Percentiles rank a stretch among this genome's conserved stretches.
These are phyloP conservation scores for Ascochyta koolunga DNA, from an alignment of 2,329 filamentous ascomycete genomes.

Conservation along the genomic window DNA sequence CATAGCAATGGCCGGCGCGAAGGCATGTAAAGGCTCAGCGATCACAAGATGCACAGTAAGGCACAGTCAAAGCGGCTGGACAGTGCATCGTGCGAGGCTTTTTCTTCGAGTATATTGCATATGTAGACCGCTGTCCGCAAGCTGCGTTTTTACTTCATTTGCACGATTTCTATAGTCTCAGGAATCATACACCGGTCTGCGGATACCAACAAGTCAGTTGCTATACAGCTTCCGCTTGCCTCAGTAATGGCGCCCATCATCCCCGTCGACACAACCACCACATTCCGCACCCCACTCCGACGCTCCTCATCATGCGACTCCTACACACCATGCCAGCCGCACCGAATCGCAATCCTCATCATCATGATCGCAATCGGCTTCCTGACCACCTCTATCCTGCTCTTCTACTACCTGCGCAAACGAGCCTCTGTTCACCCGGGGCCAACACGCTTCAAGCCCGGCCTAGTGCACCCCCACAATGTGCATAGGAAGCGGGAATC, in stretches of 20 bases:
- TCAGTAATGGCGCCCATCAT: conserved; percentile 5
- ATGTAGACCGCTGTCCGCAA: conserved; percentile 3
- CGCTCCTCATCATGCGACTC: conserved; percentile 1
- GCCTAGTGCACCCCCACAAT: conserved; percentile 4
- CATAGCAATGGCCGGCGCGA: not conserved
- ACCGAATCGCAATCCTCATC: conserved; percentile 7
- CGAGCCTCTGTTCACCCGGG: not conserved
- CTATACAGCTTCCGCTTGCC: not conserved
- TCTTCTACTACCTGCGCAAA: conserved; percentile 12
- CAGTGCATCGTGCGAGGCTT: not conserved
- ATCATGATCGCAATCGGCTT: conserved; percentile 4
- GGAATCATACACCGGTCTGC: not conserved
- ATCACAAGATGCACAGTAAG: conserved; percentile 1
- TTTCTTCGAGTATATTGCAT: not conserved
- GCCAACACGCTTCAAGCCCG: conserved; percentile 1
- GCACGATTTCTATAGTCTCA: not conserved
- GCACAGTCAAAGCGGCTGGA: conserved; percentile 6
- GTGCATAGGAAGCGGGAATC: conserved; percentile 7
- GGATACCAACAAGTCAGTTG: not conserved
- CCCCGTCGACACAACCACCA: not conserved
- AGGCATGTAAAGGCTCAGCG: not conserved
- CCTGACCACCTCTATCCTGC: conserved; percentile 1
- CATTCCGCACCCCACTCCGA: not conserved
- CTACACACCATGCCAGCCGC: not conserved
- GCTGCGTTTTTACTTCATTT: not conserved